These are phyloP conservation scores for Cordyceps cateniannulata DNA, from an alignment of 2,329 filamentous ascomycete genomes.

Conservation along the genomic window DNA sequence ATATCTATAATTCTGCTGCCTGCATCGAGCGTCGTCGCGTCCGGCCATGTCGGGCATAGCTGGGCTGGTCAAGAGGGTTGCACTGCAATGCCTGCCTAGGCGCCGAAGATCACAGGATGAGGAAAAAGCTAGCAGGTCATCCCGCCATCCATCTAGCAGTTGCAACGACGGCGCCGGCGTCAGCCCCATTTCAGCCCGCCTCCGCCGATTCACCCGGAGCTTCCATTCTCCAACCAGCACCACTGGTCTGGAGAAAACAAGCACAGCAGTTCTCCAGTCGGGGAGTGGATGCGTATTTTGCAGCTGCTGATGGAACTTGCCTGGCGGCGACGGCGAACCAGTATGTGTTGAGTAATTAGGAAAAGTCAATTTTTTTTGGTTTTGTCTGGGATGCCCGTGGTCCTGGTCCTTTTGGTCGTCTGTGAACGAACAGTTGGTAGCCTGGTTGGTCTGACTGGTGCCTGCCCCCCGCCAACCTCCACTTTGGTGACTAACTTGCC, in stretches of 20 bases:
- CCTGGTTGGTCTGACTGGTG: background rate
- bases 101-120: background rate
- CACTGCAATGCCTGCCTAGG: background rate
- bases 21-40: background rate
- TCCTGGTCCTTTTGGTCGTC: background rate
- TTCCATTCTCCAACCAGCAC: background rate
- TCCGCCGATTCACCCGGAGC: conserved; percentile 7
- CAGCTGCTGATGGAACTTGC: too few species aligned
- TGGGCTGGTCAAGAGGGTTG: background rate
- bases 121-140: background rate
- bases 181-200: conserved; percentile 9
- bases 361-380: background rate
- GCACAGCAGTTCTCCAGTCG: background rate
- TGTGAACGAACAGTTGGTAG: background rate
- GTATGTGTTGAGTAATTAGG: too few species aligned
- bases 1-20: background rate
- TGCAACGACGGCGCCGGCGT: background rate
- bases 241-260: background rate
- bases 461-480: background rate
- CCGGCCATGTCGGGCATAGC: background rate
- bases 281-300: too few species aligned
- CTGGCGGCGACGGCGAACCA: too few species aligned
- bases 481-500: conserved; percentile 10
- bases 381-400: background rate
- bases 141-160: background rate